Evolutionary conservation across 1,284 basidiomycete genomes (phyloP), one percentile per base, ranked within the genome.

Genomic region (Ganoderma resinaceum): DNA sequence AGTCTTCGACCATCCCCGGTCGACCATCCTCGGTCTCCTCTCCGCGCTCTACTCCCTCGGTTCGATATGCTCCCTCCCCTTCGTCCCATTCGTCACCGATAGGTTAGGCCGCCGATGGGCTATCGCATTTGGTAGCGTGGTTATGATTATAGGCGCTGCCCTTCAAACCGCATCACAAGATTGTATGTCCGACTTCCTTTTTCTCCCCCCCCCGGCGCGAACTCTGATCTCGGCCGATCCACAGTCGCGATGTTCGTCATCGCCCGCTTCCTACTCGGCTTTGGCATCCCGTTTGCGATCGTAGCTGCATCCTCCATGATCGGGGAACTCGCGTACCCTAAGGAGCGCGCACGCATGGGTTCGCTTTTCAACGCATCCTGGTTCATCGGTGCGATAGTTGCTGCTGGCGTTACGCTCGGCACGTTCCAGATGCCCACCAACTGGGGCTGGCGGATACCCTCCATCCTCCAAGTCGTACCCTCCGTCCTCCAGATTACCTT

Each of bases 151-250:
- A 66, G 89, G 85, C 52, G 90, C 88, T 20, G 86, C 85, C n/a
- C 68, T 93, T 38, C 91, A 93, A 72, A 89, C 89, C 9, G 87
- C 89, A 11, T 82, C 91, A n/a, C 87, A 91, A 71, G 84, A 87
- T 70, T 85, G 86, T 86, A 69, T 68, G 82, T 71, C 8, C 33
- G n/a, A 20, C n/a, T 37, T 49, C 37, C 37, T 60, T n/a, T 49
- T 26, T 26, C 14, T 23, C 2, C 18, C n/a, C 9, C 12, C n/a
- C n/a, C 14, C 8, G 7, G 29, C 26, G 26, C 33, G 23, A 20
- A 31, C 53, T 16, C 12, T 58, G 2, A 58, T n/a, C 31, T 58
- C 2, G 20, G 29, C 12, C 4, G 1, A 37, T 31, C 18, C 9
- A 18, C 57, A 65, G 64, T 66, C 31, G 65, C 82, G 0, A 87